Conservation (phyloP, 192 early-diverging fungal species). For the Diversispora eburnea region DNA sequence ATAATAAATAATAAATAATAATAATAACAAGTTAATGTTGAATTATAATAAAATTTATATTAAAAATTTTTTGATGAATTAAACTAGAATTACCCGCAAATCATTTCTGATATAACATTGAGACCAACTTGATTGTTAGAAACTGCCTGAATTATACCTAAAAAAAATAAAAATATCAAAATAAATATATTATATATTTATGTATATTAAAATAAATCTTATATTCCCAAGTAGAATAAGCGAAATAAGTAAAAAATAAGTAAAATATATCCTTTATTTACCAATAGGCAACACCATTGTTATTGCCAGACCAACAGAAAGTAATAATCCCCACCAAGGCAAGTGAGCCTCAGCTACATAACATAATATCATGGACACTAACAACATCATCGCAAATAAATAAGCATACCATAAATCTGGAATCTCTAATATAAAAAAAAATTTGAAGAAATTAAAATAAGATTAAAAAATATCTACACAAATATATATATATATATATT, state of each 20-base stretch:
- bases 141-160: conserved; percentile 63
- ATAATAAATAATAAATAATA: conserved; percentile 41
- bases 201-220: background rate
- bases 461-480: background rate
- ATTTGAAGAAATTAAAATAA: background rate
- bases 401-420: conserved; percentile 52
- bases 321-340: conserved; percentile 50
- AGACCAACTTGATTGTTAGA: conserved; percentile 51
- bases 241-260: background rate
- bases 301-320: conserved; percentile 40
- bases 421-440: conserved; percentile 43
- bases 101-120: conserved; percentile 58
- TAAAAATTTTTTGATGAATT: background rate
- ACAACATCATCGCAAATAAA: conserved; percentile 38
- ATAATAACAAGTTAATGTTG: background rate
- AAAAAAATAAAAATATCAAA: conserved; percentile 63
- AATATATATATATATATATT: background rate
- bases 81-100: conserved; percentile 45
- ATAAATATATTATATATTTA: conserved; percentile 47
- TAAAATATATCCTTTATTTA: background rate
- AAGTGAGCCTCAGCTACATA: conserved; percentile 36
- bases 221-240: background rate
- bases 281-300: conserved; percentile 55
- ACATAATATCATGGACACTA: conserved; percentile 36
- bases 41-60: no score